Evolutionary conservation across 1,284 basidiomycete species (phyloP), one percentile per base, ranked within the genome.

Genomic region (Laetiporus sulphureus): DNA sequence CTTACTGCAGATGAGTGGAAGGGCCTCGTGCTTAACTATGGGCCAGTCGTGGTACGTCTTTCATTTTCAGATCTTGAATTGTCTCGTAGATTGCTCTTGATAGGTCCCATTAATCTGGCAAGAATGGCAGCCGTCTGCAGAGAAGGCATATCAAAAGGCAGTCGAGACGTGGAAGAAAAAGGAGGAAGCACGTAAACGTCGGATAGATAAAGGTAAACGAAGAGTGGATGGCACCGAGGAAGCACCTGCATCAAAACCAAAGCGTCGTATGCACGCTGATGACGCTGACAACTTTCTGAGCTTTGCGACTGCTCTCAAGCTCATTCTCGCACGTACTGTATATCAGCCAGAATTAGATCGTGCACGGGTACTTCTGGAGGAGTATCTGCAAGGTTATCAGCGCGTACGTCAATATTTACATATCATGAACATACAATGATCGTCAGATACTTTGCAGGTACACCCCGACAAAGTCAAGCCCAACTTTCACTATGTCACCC

Each of bases 1-100:
- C 42, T 63, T 1, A 57, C 55, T 3, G 58, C 60, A 1, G 61
- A 64, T 49, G 57, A 62, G 38, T 62, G 58, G 45, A 60, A 57
- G 39, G 51, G 49, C 21, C 41, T 57, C 3, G 40, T 44, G 1
- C 49, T 53, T 8, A 47, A 39, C 3, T 47, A 53, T 29, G 48
- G 49, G 38, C 48, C 59, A 13, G 48, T 62, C 11, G 50, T 60
- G 24, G 58, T 62, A 44, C 10, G 49, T 52, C 7, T 32, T 38
- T 25, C 29, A 22, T 20, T 13, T 16, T 36, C 13, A 18, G 20
- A 8, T 16, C 7, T 19, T 31, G 21, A 19, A 3, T 32, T 24
- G 18, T 5, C 23, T 8, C n/a, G n/a, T n/a, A n/a, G n/a, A n/a
- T n/a, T n/a, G n/a, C 12, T 23, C 22, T 32, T 27, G 41, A 12